Percentiles rank a stretch among this genome's conserved stretches.
phyloP scores from a whole-genome alignment of 768 basidiomycete species.

The Neoboletus subvelutipes region DNA sequence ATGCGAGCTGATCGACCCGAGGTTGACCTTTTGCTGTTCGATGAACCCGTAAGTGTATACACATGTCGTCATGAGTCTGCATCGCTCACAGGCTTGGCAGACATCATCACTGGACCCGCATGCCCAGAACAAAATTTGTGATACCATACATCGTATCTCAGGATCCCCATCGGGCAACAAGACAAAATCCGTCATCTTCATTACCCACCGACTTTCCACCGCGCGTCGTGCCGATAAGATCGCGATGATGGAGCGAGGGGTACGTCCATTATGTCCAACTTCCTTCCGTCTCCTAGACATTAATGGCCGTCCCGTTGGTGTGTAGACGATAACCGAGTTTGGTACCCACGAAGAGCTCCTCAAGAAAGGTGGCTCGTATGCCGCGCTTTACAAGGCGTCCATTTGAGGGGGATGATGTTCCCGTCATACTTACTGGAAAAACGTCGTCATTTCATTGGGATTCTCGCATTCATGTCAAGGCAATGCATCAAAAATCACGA shows the following conservation, averaged over 20 bases:
- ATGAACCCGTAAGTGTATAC: slow-evolving; percentile 66
- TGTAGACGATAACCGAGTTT: slow-evolving; percentile 71
- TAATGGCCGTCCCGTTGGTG: slow-evolving; percentile 24
- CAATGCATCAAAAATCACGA: slow-evolving; percentile 26
- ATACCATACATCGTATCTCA: slow-evolving; percentile 68
- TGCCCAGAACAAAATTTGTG: slow-evolving; percentile 77
- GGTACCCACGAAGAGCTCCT: slow-evolving; percentile 72
- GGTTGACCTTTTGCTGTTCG: slow-evolving; percentile 78
- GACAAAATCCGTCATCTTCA: slow-evolving; percentile 75
- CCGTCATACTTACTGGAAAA: slow-evolving; percentile 4
- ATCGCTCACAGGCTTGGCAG: slow-evolving; percentile 35
- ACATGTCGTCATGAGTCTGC: slow-evolving; percentile 2
- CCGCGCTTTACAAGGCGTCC: slow-evolving; percentile 67
- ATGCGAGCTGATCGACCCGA: slow-evolving; percentile 77
- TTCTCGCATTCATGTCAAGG: slow-evolving; percentile 18
- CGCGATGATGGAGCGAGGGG: slow-evolving; percentile 81
- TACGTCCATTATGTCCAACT: slow-evolving; percentile 30
- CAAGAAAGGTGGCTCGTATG: slow-evolving; percentile 58
- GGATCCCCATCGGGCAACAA: slow-evolving; percentile 53
- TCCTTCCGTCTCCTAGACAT: slow-evolving; percentile 7
- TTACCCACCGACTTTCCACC: slow-evolving; percentile 79
- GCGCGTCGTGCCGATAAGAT: slow-evolving; percentile 84
- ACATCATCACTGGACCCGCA: slow-evolving; percentile 79
- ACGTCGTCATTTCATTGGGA: slow-evolving; percentile 5
- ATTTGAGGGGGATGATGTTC: slow-evolving; percentile 38